phyloP scores from a whole-genome alignment of 768 basidiomycete species.

The Tubosaeta sp. region DNA sequence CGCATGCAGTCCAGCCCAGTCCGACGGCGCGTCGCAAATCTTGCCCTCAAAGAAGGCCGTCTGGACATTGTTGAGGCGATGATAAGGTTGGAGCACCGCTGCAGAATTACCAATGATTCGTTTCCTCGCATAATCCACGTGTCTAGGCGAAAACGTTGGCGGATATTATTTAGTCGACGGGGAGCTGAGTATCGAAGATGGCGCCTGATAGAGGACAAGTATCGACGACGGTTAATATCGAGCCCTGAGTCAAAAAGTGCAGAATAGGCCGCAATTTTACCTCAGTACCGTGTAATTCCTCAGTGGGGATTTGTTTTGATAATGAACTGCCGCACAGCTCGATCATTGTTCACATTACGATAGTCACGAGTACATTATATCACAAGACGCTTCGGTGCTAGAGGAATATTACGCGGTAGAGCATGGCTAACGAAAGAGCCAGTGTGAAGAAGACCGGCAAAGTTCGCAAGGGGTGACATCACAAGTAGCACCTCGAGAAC shows the following conservation, averaged over 20 bases:
- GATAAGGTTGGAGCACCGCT: slow-evolving; percentile 15
- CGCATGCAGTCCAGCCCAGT: slow-evolving; percentile 54
- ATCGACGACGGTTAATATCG: slow-evolving; percentile 11
- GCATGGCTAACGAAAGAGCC: neutral
- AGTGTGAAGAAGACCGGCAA: slow-evolving; percentile 14
- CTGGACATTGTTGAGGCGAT: slow-evolving; percentile 41
- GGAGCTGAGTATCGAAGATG: slow-evolving; percentile 32
- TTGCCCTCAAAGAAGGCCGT: slow-evolving; percentile 65
- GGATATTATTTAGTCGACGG: slow-evolving; percentile 18
- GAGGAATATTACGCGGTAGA: slow-evolving; percentile 5
- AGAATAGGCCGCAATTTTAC: neutral
- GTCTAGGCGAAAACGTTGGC: slow-evolving; percentile 20
- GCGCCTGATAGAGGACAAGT: slow-evolving; percentile 23
- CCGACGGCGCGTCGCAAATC: slow-evolving; percentile 50
- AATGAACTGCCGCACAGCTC: neutral
- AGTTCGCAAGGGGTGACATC: slow-evolving; percentile 9
- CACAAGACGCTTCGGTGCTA: slow-evolving; percentile 13
- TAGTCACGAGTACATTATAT: slow-evolving; percentile 22
- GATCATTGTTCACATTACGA: slow-evolving; percentile 17
- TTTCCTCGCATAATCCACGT: slow-evolving; percentile 7
- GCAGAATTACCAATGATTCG: slow-evolving; percentile 3
- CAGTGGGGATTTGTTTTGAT: neutral
- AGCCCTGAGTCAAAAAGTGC: neutral
- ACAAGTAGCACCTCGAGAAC: slow-evolving; percentile 77
- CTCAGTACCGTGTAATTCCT: neutral